Percentiles rank a stretch among this genome's conserved stretches.
Conservation (phyloP, 1,139 yeast species). For the Petasospora fabianii region DNA sequence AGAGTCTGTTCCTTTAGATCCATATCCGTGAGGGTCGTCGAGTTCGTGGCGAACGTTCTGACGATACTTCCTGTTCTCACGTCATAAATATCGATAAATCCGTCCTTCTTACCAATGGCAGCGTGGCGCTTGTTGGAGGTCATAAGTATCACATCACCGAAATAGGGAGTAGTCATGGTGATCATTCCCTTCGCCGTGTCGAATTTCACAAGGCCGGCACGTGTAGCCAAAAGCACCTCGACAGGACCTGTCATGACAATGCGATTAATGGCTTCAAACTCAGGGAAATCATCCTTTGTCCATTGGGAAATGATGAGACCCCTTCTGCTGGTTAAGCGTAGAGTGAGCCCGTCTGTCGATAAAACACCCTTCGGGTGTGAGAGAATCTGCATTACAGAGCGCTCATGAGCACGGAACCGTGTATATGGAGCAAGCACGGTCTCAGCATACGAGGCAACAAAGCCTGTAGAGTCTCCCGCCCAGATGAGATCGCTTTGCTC, state of each 20-base stretch:
- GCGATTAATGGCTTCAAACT: conserved; percentile 32
- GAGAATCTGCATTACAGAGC: conserved; percentile 47
- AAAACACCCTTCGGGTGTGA: conserved; percentile 57
- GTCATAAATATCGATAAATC: conserved; percentile 76
- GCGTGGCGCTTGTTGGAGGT: conserved; percentile 43
- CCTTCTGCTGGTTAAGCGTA: conserved; percentile 54
- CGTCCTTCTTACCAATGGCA: conserved; percentile 64
- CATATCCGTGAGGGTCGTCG: conserved; percentile 71
- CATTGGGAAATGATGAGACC: conserved; percentile 48
- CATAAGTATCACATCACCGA: conserved; percentile 38
- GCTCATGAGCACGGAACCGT: conserved; percentile 44
- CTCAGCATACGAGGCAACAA: conserved; percentile 44
- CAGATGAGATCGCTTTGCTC: conserved; percentile 69
- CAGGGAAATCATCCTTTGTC: conserved; percentile 32
- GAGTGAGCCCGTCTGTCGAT: conserved; percentile 48
- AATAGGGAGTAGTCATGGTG: conserved; percentile 35
- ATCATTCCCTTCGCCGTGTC: conserved; percentile 50
- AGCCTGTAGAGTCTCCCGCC: conserved; percentile 69
- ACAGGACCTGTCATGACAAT: conserved; percentile 36
- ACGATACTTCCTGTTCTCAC: conserved; percentile 54
- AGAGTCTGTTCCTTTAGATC: conserved; percentile 74
- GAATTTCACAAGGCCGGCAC: conserved; percentile 45
- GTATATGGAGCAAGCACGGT: conserved; percentile 42
- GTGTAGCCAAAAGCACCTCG: conserved; percentile 32
- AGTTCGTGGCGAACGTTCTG: conserved; percentile 66